A percentile compares a stretch with the other conserved stretches of the same genome.
Evolutionary conservation across 257 asterid genomes (phyloP).

Genomic region (Scutellaria galericulata): DNA sequence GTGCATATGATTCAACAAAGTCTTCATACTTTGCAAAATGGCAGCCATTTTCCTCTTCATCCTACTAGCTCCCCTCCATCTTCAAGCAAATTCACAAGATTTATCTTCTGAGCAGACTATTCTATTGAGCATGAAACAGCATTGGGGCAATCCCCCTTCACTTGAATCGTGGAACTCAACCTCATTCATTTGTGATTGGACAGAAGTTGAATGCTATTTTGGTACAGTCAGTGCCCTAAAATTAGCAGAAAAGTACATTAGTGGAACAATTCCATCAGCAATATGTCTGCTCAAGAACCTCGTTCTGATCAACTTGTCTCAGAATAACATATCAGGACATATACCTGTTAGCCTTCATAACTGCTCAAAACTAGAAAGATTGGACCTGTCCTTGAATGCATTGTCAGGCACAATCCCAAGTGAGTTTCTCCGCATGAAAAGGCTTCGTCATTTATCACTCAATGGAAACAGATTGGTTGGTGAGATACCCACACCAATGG

Average conservation of each 20-base stretch:
- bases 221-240: slow-evolving; percentile 28
- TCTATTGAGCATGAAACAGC: slow-evolving; percentile 48
- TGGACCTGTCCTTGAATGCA: slow-evolving; percentile 34
- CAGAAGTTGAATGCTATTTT: slow-evolving; percentile 33
- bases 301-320: slow-evolving; percentile 20
- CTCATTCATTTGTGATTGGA: slow-evolving; percentile 38
- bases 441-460: slow-evolving; percentile 4
- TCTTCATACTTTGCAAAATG: slow-evolving; percentile 33
- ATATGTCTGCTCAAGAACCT: slow-evolving; percentile 37
- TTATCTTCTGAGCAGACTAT: slow-evolving; percentile 28
- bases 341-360: slow-evolving; percentile 30
- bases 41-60: slow-evolving; percentile 32
- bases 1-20: background rate
- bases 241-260: slow-evolving; percentile 10
- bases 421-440: slow-evolving; percentile 38
- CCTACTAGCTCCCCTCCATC: slow-evolving; percentile 30
- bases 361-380: slow-evolving; percentile 29
- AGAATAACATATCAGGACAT: slow-evolving; percentile 31
- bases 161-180: slow-evolving; percentile 48
- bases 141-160: slow-evolving; percentile 47
- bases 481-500: slow-evolving; percentile 32
- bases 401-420: slow-evolving; percentile 39
- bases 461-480: slow-evolving; percentile 38
- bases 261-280: slow-evolving; percentile 41
- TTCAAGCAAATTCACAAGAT: slow-evolving; percentile 41